These are phyloP conservation scores for Rhodotorula graminis DNA, from an alignment of 768 basidiomycete species.

Conservation along the genomic window DNA sequence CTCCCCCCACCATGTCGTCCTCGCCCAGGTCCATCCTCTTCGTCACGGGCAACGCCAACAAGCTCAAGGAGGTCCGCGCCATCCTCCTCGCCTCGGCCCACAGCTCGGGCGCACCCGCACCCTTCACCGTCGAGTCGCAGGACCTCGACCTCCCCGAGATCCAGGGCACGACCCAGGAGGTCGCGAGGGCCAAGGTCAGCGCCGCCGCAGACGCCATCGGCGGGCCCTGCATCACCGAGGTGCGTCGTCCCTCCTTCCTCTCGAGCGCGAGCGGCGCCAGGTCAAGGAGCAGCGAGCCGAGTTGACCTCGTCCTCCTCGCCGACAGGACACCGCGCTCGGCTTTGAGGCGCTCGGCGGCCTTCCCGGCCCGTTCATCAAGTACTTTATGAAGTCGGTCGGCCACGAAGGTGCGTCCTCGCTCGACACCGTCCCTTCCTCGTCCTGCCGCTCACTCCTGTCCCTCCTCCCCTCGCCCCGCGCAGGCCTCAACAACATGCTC, in stretches of 20 bases:
- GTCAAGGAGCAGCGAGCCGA: not conserved
- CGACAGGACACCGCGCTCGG: constrained; percentile 83
- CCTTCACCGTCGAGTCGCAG: constrained; percentile 68
- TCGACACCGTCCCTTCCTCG: not conserved
- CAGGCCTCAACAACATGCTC: constrained; percentile 76
- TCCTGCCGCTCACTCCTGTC: not conserved
- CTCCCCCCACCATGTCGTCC: not conserved
- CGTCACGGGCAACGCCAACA: constrained; percentile 91
- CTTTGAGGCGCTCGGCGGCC: constrained; percentile 78
- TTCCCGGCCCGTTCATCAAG: constrained; percentile 98
- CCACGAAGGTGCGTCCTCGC: constrained; percentile 63
- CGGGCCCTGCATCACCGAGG: constrained; percentile 62
- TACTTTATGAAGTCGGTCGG: constrained; percentile 77
- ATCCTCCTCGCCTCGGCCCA: constrained; percentile 63
- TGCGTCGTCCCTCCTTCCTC: not conserved
- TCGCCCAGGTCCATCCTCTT: constrained; percentile 50
- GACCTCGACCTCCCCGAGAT: constrained; percentile 85
- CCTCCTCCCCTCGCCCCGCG: too few species aligned
- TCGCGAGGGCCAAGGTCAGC: constrained; percentile 79
- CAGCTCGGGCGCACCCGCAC: not conserved
- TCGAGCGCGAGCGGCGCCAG: not conserved
- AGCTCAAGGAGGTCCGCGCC: constrained; percentile 77
- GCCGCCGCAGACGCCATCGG: constrained; percentile 69
- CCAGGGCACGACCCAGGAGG: constrained; percentile 85
- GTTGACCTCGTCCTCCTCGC: constrained; percentile 37